A percentile compares a stretch with the other conserved stretches of the same genome.
phyloP scores from a whole-genome alignment of 2,329 filamentous ascomycete species.

The Ceratocystis eucalypticola region DNA sequence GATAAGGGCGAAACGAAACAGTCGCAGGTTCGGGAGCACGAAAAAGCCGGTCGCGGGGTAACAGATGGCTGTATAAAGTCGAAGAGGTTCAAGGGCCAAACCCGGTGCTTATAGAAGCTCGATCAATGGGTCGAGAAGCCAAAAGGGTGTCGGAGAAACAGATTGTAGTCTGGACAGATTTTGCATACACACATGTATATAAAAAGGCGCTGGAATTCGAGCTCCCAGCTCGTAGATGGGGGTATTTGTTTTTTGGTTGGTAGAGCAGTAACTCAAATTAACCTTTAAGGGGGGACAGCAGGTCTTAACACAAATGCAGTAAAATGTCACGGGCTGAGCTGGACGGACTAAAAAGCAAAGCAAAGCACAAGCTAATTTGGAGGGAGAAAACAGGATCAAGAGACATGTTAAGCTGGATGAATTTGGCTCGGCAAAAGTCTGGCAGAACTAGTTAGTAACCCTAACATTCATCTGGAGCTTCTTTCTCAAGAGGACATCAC shows the following conservation, averaged over 20 bases:
- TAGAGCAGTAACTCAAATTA: constrained; percentile 4
- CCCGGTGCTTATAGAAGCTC: not conserved
- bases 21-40: not conserved
- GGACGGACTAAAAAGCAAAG: not conserved
- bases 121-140: not conserved
- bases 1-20: not conserved
- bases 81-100: not conserved
- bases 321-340: constrained; percentile 5
- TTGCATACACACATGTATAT: not conserved
- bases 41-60: not conserved
- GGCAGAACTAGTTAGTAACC: not conserved
- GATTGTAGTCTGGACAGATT: constrained; percentile 1
- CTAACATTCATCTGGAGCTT: not conserved
- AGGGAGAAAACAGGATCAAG: constrained; percentile 2
- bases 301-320: not conserved
- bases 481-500: not conserved
- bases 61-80: not conserved
- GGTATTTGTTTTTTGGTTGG: not conserved
- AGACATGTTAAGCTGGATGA: not conserved
- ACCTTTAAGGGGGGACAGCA: not conserved
- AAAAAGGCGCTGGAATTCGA: not conserved
- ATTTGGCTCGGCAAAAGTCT: not conserved
- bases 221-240: not conserved
- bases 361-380: not conserved
- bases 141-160: not conserved